Percentiles rank a stretch among this genome's conserved stretches.
Evolutionary conservation across 306 rosid genomes (phyloP).

Genomic region (Vigna hirtella): DNA sequence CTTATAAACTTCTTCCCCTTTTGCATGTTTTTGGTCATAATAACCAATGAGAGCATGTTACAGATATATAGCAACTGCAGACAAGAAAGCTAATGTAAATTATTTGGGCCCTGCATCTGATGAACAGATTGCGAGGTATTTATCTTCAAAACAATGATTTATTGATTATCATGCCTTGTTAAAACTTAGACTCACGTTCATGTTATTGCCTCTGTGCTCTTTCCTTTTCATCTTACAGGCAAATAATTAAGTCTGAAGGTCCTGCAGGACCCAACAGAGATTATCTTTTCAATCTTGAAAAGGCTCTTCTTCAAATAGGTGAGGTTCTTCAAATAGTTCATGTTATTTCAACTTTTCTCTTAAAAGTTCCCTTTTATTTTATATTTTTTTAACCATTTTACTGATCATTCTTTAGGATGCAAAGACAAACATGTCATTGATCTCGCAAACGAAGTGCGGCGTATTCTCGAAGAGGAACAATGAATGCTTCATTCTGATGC

Average conservation of each 20-base stretch:
- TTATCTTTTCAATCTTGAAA: conserved; percentile 84
- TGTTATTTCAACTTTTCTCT: conserved; percentile 27
- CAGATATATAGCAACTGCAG: conserved; percentile 88
- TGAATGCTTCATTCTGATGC: conserved; percentile 41
- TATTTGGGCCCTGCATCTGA: conserved; percentile 87
- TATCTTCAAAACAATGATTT: conserved; percentile 3
- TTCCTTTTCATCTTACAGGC: conserved; percentile 54
- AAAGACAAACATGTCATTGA: conserved; percentile 76
- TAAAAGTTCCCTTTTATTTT: neutral
- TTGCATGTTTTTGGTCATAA: conserved; percentile 35
- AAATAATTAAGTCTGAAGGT: conserved; percentile 74
- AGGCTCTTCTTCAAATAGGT: conserved; percentile 78
- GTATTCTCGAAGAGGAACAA: conserved; percentile 62
- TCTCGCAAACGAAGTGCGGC: conserved; percentile 82
- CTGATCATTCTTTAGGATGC: conserved; percentile 55
- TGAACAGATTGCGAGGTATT: conserved; percentile 81
- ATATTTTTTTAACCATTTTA: neutral
- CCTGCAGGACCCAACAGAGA: conserved; percentile 95
- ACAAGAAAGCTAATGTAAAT: conserved; percentile 69
- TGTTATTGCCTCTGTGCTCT: neutral
- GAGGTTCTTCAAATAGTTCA: conserved; percentile 29
- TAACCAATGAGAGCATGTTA: conserved; percentile 23
- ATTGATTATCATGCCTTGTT: neutral
- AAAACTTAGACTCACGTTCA: neutral
- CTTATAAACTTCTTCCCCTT: conserved; percentile 18